A percentile compares a stretch with the other conserved stretches of the same genome.
phyloP scores from a whole-genome alignment of 2,329 filamentous ascomycete species.

The Colletotrichum sp. region DNA sequence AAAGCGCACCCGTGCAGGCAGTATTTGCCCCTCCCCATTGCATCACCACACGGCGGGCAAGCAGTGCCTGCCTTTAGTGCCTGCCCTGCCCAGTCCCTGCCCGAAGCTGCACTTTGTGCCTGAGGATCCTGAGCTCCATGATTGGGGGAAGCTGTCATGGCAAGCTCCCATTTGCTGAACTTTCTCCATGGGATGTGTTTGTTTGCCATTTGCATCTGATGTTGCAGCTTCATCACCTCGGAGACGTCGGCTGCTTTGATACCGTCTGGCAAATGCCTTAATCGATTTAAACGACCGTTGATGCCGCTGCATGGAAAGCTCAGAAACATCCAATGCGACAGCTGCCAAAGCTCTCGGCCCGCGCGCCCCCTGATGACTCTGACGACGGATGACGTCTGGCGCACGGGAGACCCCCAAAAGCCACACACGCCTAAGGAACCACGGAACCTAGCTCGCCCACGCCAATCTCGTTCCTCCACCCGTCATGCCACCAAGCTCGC shows the following conservation, averaged over 20 bases:
- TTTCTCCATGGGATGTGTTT: neutral
- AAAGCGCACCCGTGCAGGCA: neutral
- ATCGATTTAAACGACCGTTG: neutral
- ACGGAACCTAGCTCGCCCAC: neutral
- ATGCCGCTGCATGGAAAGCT: neutral
- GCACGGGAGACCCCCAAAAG: neutral
- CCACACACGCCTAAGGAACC: neutral
- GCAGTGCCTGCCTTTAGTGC: neutral
- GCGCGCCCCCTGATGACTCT: neutral
- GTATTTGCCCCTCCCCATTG: neutral
- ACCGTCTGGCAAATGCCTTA: neutral
- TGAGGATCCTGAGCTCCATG: neutral
- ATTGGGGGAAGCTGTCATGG: neutral
- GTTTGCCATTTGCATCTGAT: neutral
- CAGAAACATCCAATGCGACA: neutral
- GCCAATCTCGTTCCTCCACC: neutral
- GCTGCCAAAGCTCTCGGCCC: neutral
- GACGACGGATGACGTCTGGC: slow-evolving; percentile 10
- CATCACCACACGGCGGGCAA: neutral
- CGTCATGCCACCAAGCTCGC: neutral
- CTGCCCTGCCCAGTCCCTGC: neutral
- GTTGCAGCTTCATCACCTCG: neutral
- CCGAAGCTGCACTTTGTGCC: neutral
- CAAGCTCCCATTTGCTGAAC: neutral
- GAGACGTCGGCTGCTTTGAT: neutral